Conservation (phyloP, 2,329 filamentous ascomycete species). For the Talaromyces sp. region DNA sequence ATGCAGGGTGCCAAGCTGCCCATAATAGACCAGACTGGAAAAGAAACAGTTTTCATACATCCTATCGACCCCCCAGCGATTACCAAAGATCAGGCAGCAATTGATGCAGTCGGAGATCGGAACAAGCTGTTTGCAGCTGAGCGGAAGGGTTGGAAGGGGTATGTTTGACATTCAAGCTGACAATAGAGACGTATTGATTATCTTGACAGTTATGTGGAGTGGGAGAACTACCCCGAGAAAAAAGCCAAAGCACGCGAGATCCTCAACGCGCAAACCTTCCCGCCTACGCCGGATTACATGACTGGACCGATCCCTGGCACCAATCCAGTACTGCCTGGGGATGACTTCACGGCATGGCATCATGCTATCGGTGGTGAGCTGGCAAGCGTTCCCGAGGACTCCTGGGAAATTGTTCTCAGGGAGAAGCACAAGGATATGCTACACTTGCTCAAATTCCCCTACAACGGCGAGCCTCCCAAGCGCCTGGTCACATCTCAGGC, state of each 20-base stretch:
- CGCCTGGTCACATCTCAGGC: constrained; percentile 54
- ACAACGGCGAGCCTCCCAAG: constrained; percentile 63
- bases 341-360: constrained; percentile 61
- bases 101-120: constrained; percentile 43
- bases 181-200: neutral
- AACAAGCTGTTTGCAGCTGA: constrained; percentile 45
- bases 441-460: constrained; percentile 62
- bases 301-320: constrained; percentile 55
- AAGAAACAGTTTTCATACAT: constrained; percentile 33
- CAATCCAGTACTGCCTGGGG: constrained; percentile 58
- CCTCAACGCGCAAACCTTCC: constrained; percentile 54
- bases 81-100: constrained; percentile 44
- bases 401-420: constrained; percentile 55
- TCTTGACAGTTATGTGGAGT: constrained; percentile 59
- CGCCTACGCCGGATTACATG: constrained; percentile 54
- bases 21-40: constrained; percentile 48
- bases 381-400: constrained; percentile 54
- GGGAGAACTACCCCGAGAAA: constrained; percentile 69
- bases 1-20: constrained; percentile 49
- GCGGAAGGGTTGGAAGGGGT: constrained; percentile 50
- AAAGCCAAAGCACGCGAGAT: constrained; percentile 60
- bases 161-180: constrained; percentile 5
- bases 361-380: constrained; percentile 52
- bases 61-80: constrained; percentile 30
- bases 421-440: constrained; percentile 63